Percentiles rank a stretch among this genome's conserved stretches.
Evolutionary conservation across 495 filamentous ascomycete genomes (phyloP).

Genomic region (Aspergillus egyptiacus): DNA sequence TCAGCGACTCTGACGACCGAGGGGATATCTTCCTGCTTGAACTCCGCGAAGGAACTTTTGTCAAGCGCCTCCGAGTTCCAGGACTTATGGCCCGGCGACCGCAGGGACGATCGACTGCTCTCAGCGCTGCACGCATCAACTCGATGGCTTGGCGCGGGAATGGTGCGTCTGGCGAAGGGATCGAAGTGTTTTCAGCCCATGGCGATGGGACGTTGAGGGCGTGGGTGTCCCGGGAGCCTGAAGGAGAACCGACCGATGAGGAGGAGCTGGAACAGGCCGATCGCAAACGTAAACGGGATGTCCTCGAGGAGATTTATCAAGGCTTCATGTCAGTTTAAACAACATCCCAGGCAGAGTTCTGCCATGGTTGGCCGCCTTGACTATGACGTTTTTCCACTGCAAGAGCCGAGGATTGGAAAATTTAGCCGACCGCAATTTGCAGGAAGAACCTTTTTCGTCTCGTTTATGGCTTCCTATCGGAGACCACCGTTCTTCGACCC

Average conservation of each 20-base stretch:
- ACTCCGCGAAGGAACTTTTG: conserved; percentile 63
- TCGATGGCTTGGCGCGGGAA: conserved; percentile 65
- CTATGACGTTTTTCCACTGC: background rate
- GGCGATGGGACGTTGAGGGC: conserved; percentile 46
- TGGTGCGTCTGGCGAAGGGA: conserved; percentile 37
- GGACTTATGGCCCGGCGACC: conserved; percentile 43
- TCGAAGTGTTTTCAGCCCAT: conserved; percentile 49
- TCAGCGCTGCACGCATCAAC: conserved; percentile 55
- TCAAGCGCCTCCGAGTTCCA: conserved; percentile 61
- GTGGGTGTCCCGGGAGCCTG: conserved; percentile 52
- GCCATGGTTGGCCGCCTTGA: conserved; percentile 1
- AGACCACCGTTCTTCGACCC: background rate
- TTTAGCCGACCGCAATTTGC: background rate
- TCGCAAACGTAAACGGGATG: conserved; percentile 48
- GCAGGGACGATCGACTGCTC: conserved; percentile 26
- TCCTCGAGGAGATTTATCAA: conserved; percentile 43
- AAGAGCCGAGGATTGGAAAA: background rate
- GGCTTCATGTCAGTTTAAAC: conserved; percentile 22
- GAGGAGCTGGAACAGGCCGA: conserved; percentile 33
- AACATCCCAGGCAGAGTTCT: background rate
- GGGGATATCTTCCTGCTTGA: conserved; percentile 66
- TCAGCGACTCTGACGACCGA: conserved; percentile 51
- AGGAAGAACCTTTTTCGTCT: no score
- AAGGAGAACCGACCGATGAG: conserved; percentile 46
- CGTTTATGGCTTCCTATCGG: background rate